Conservation (phyloP, 352 stramenopile species). For the Blastocystis sp. region DNA sequence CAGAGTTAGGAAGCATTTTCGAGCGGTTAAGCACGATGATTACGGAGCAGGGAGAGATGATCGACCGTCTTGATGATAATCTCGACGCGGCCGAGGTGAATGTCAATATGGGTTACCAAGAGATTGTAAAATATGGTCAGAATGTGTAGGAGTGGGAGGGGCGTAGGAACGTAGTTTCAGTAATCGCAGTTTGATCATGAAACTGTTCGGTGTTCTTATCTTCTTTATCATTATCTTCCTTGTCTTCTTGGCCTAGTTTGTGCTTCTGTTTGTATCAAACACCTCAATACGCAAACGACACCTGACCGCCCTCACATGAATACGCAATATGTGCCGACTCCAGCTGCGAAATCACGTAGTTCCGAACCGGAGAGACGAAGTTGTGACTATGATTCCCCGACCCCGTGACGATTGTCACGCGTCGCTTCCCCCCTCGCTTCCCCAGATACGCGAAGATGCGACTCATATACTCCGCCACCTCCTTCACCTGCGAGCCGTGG, state of each 20-base stretch:
- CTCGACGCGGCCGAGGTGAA: constrained; percentile 37
- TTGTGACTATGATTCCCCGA: constrained; percentile 20
- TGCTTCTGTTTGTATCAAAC: constrained; percentile 11
- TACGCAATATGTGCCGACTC: background rate
- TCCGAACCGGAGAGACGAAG: background rate
- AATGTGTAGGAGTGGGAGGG: background rate
- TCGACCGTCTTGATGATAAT: constrained; percentile 54
- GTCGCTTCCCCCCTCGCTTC: background rate
- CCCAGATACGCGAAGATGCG: background rate
- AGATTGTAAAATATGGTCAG: constrained; percentile 56
- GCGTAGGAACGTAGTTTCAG: constrained; percentile 1
- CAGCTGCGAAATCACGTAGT: background rate
- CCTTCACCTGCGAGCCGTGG: constrained; percentile 20
- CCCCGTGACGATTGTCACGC: constrained; percentile 30
- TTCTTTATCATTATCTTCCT: constrained; percentile 56
- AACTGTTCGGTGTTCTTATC: constrained; percentile 47
- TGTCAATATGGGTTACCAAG: constrained; percentile 49
- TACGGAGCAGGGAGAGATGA: constrained; percentile 49
- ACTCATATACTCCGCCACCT: constrained; percentile 34
- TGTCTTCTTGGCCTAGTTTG: constrained; percentile 44
- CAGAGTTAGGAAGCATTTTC: constrained; percentile 42
- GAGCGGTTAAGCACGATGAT: constrained; percentile 51
- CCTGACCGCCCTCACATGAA: background rate
- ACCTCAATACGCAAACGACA: background rate
- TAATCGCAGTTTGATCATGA: constrained; percentile 45